Percentiles rank a stretch among this genome's conserved stretches.
Conservation (phyloP, 108 stramenopile genomes). For the Seminavis robusta region DNA sequence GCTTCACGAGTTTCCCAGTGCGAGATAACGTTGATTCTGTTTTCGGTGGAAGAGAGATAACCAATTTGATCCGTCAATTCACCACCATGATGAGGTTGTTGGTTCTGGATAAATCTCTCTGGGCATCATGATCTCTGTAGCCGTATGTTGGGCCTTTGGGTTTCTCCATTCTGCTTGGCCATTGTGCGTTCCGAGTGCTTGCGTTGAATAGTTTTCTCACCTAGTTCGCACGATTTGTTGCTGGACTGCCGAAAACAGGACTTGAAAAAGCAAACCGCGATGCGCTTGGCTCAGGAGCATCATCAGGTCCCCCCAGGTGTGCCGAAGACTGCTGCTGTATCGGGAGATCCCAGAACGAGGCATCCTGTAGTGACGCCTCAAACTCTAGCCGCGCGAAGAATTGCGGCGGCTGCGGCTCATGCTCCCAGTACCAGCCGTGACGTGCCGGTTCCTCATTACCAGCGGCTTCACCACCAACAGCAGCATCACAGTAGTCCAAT, state of each 20-base stretch:
- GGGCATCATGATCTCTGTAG: neutral
- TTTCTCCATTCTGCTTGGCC: neutral
- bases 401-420: neutral
- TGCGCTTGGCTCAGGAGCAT: conserved; percentile 63
- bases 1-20: neutral
- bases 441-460: neutral
- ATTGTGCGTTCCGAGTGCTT: neutral
- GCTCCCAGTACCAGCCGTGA: neutral
- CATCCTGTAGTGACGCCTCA: neutral
- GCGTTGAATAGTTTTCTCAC: conserved; percentile 7
- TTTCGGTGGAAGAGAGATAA: neutral
- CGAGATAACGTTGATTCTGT: conserved; percentile 2
- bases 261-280: conserved; percentile 69
- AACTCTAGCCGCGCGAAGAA: too few species aligned
- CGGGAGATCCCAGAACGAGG: neutral
- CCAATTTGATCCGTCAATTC: conserved; percentile 5
- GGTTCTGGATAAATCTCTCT: neutral
- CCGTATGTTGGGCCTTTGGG: neutral
- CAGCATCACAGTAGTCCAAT: neutral
- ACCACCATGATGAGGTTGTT: neutral
- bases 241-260: conserved; percentile 33
- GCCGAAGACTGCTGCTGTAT: neutral
- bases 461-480: neutral
- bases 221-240: neutral
- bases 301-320: conserved; percentile 12